Base-by-base conservation (phyloP, 2,329 filamentous ascomycete species). In the Penicillium sp. region DNA sequence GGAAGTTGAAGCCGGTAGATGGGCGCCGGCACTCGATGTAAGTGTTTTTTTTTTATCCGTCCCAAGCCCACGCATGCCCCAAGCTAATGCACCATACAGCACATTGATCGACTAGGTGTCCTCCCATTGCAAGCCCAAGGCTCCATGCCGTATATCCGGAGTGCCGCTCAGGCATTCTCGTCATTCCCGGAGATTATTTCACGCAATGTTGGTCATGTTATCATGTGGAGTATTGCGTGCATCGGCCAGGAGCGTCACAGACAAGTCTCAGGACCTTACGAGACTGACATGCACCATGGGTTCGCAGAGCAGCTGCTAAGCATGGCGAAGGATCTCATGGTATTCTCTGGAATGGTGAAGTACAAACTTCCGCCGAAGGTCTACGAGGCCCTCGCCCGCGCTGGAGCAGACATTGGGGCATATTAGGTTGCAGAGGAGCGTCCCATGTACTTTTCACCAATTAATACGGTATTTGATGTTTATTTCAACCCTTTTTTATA, bases 151-250 rank as follows among this genome's bases (percentile, higher is more conserved):
- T 79, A 77, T 40, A 91, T 98, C 69, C 87, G 93, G 53, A 78
- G 78, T 55, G 84, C 84, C 50, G 89, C 91, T 1, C 82, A 87
- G 59, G 85, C 84, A 51, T 97, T 98, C 71, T 80, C 87, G 13
- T 77, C 79, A 1, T 78, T 95, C 32, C 81, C 89, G 3, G 82
- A 88, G 56, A 81, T 89, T 6, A 86, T 98, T 32, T 85, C 90
- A 2, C 84, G 88, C 65, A 95, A 93, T 62, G 84, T 96, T 59
- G 91, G 91, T 14, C 89, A 91, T 68, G 77, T 97, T 52, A 79
- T 98, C 53, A 85, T 95, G 73, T 97, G 93, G 93, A 89, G 89
- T 40, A 88, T 98, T 56, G 79, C 85, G 34, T 89, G 87, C 71
- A 94, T 90, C 69, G 84, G 85, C 40, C 80, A 83, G 46, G 85